Conservation (phyloP, 805 yeast species). For the Jamesozyma jinghongensis region DNA sequence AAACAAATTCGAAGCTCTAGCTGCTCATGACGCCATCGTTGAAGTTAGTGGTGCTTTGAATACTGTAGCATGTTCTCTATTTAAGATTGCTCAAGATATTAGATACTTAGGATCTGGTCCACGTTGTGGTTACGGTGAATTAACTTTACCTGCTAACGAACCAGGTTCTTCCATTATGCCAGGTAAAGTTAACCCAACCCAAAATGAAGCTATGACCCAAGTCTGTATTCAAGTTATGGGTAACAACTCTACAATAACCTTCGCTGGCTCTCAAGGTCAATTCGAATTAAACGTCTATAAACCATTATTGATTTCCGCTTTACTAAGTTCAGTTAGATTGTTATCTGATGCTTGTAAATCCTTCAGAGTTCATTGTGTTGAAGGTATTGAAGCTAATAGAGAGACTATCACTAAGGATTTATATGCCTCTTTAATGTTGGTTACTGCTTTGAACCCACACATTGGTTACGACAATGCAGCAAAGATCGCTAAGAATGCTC, state of each 20-base stretch:
- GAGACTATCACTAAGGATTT: conserved; percentile 79
- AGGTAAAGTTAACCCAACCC: conserved; percentile 98
- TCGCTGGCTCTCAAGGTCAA: conserved; percentile 98
- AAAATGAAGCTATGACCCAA: conserved; percentile 98
- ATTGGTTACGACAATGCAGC: conserved; percentile 97
- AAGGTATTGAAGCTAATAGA: conserved; percentile 82
- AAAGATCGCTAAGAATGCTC: conserved; percentile 97
- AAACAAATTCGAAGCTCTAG: conserved; percentile 97
- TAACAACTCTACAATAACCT: conserved; percentile 88
- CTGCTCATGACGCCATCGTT: conserved; percentile 97
- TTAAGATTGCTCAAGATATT: conserved; percentile 96
- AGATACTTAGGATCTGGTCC: conserved; percentile 98
- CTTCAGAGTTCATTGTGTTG: conserved; percentile 91
- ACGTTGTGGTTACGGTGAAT: conserved; percentile 98
- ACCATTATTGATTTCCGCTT: conserved; percentile 89
- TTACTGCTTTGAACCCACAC: conserved; percentile 96
- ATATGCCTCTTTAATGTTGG: conserved; percentile 95
- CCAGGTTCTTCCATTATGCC: conserved; percentile 99
- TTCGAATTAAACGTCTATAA: conserved; percentile 97
- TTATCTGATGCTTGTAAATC: conserved; percentile 84
- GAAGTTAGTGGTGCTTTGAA: conserved; percentile 96
- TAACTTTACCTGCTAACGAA: conserved; percentile 92
- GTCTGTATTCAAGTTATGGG: conserved; percentile 97
- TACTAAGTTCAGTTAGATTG: conserved; percentile 78
- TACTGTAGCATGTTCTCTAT: conserved; percentile 87